Percentiles rank a stretch among this genome's conserved stretches.
These are phyloP conservation scores for Coemansia sp. DNA, from an alignment of 192 early-diverging fungal genomes.

Conservation along the genomic window DNA sequence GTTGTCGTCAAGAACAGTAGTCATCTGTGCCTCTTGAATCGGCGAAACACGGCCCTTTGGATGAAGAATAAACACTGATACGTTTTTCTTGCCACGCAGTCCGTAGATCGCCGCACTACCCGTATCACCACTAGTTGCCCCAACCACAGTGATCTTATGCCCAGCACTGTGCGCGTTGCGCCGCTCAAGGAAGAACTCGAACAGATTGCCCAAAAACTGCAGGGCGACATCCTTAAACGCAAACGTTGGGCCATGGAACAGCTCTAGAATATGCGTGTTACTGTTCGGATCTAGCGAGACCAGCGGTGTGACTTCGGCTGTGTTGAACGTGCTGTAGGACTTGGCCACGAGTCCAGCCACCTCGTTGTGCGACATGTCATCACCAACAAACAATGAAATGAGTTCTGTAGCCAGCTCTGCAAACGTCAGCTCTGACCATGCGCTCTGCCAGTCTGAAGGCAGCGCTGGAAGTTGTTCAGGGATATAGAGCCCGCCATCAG, in stretches of 20 bases:
- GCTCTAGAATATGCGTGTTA: constrained; percentile 67
- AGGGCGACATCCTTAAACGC: constrained; percentile 99
- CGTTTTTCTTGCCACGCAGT: constrained; percentile 86
- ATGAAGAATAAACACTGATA: constrained; percentile 91
- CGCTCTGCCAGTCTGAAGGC: constrained; percentile 66
- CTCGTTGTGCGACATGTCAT: constrained; percentile 75
- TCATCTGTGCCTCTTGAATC: constrained; percentile 99
- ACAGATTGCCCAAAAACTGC: constrained; percentile 95
- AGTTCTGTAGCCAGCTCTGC: constrained; percentile 80
- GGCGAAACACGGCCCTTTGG: constrained; percentile 87
- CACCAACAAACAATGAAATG: constrained; percentile 80
- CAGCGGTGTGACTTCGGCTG: constrained; percentile 75
- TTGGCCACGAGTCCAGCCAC: constrained; percentile 64
- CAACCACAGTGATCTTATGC: constrained; percentile 82
- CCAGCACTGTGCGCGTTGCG: constrained; percentile 45
- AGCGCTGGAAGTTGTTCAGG: constrained; percentile 78
- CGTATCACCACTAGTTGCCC: constrained; percentile 96
- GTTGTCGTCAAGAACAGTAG: constrained; percentile 87
- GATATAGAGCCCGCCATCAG: constrained; percentile 94
- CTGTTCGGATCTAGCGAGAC: constrained; percentile 37
- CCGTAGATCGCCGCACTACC: constrained; percentile 98
- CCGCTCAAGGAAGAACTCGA: constrained; percentile 93
- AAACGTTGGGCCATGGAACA: constrained; percentile 97
- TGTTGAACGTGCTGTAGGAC: constrained; percentile 80
- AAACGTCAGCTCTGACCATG: constrained; percentile 75